Evolutionary conservation across 1,284 basidiomycete genomes (phyloP).

Genomic region (Erythrobasidium hasegawianum): DNA sequence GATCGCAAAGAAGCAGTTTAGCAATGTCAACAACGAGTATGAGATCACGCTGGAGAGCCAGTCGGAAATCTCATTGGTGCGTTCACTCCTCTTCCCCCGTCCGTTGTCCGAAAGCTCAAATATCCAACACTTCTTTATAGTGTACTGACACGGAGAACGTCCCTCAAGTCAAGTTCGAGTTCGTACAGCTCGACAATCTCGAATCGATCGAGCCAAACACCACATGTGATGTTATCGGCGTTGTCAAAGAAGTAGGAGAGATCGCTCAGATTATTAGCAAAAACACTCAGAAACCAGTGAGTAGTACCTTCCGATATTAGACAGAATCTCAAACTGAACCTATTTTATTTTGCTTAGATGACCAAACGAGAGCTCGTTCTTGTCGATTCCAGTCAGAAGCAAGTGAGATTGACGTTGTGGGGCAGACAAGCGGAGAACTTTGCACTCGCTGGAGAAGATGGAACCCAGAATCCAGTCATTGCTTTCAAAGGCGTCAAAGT

Average conservation of each 20-base stretch:
- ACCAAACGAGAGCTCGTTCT: conserved; percentile 82
- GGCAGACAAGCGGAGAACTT: conserved; percentile 90
- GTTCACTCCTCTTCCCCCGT: no score
- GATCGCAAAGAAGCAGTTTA: conserved; percentile 97
- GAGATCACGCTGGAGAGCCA: conserved; percentile 82
- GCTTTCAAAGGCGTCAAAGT: conserved; percentile 96
- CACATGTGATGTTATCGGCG: conserved; percentile 72
- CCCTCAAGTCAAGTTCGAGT: conserved; percentile 78
- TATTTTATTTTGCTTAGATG: conserved; percentile 58
- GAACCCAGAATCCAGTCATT: conserved; percentile 61
- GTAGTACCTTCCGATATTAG: no score
- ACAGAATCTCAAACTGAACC: no score
- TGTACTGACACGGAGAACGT: conserved; percentile 71
- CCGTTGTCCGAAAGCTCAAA: no score
- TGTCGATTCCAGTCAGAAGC: conserved; percentile 77
- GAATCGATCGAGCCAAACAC: conserved; percentile 68
- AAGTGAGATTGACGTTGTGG: conserved; percentile 88
- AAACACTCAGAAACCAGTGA: conserved; percentile 63
- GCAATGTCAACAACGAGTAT: conserved; percentile 85
- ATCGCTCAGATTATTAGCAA: conserved; percentile 70
- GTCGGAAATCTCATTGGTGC: conserved; percentile 68
- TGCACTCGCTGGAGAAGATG: conserved; percentile 46
- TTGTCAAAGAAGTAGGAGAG: conserved; percentile 74
- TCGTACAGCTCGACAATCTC: conserved; percentile 65
- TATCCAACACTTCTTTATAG: no score